Conservation (phyloP, 2,329 filamentous ascomycete species). For the Coniochaeta ligniaria region DNA sequence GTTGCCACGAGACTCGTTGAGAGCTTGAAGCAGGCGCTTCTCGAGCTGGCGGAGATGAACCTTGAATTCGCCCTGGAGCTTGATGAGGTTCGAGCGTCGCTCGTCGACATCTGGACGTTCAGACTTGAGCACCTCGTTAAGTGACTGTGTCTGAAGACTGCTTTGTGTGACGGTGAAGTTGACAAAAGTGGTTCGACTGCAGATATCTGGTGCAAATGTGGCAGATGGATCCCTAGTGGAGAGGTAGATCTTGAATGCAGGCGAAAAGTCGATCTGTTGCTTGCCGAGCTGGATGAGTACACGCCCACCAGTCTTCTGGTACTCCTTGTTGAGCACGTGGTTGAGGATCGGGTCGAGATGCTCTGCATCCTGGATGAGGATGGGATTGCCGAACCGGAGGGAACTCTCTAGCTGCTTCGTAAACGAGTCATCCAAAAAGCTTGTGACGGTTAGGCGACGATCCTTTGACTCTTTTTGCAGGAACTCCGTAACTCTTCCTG, state of each 20-base stretch:
- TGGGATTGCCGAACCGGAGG: constrained; percentile 94
- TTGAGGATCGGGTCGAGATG: constrained; percentile 96
- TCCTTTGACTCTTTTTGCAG: constrained; percentile 92
- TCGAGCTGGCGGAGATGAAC: constrained; percentile 94
- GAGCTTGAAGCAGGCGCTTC: constrained; percentile 84
- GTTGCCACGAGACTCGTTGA: constrained; percentile 96
- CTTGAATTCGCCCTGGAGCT: constrained; percentile 98
- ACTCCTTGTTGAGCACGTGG: constrained; percentile 98
- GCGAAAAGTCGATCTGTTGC: constrained; percentile 98
- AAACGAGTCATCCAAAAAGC: constrained; percentile 96
- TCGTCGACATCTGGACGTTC: constrained; percentile 97
- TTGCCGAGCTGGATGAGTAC: constrained; percentile 97
- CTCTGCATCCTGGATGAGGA: constrained; percentile 96
- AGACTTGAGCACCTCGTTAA: constrained; percentile 95
- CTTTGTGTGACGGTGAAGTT: constrained; percentile 99
- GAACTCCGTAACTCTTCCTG: constrained; percentile 90
- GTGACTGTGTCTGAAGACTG: constrained; percentile 94
- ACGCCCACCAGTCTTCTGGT: constrained; percentile 96
- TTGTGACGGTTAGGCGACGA: constrained; percentile 88
- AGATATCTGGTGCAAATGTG: constrained; percentile 91
- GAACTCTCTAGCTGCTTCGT: constrained; percentile 97
- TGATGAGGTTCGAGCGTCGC: constrained; percentile 92
- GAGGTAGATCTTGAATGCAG: constrained; percentile 88
- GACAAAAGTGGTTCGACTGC: constrained; percentile 97
- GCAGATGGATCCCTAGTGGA: constrained; percentile 95